Percentiles rank a stretch among this genome's conserved stretches.
These are phyloP conservation scores for Camelina neglecta DNA, from an alignment of 345 rosid genomes.

Conservation along the genomic window DNA sequence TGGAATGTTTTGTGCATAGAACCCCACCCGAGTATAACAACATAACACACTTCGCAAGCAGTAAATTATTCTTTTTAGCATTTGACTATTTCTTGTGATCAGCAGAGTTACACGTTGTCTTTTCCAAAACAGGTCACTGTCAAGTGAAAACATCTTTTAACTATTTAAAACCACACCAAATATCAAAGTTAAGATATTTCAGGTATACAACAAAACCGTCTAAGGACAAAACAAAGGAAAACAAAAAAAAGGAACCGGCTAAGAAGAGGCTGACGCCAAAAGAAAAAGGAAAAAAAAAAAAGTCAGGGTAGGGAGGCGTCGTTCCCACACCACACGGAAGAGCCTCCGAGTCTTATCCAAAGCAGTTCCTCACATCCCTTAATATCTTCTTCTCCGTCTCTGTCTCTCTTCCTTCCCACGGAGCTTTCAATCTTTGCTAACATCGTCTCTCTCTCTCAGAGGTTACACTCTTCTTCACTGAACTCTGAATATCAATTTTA, in stretches of 20 bases:
- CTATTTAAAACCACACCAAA: too few species aligned
- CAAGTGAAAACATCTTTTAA: neutral
- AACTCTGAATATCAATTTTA: neutral
- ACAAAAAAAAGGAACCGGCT: too few species aligned
- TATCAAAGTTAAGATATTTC: too few species aligned
- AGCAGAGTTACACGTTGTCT: conserved; percentile 1
- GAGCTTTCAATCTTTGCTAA: conserved; percentile 33
- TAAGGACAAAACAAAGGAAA: too few species aligned
- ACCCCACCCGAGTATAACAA: neutral
- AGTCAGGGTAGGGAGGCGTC: too few species aligned
- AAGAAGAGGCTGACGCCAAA: too few species aligned
- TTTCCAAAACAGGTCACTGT: neutral
- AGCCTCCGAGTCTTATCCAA: conserved; percentile 35
- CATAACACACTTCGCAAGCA: conserved; percentile 3
- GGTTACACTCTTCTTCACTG: too few species aligned
- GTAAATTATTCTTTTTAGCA: conserved; percentile 27
- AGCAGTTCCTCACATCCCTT: conserved; percentile 25
- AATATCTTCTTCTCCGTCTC: conserved; percentile 20
- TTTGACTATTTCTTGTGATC: conserved; percentile 10
- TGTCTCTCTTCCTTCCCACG: neutral
- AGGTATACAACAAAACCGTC: too few species aligned
- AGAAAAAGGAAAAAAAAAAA: too few species aligned
- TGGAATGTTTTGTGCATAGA: conserved; percentile 45
- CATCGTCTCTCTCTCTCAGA: neutral
- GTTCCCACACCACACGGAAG: conserved; percentile 27